Percentiles rank a stretch among this genome's conserved stretches.
These are phyloP conservation scores for Fusarium sterilihyphosum DNA, from an alignment of 2,329 filamentous ascomycete genomes.

Conservation along the genomic window DNA sequence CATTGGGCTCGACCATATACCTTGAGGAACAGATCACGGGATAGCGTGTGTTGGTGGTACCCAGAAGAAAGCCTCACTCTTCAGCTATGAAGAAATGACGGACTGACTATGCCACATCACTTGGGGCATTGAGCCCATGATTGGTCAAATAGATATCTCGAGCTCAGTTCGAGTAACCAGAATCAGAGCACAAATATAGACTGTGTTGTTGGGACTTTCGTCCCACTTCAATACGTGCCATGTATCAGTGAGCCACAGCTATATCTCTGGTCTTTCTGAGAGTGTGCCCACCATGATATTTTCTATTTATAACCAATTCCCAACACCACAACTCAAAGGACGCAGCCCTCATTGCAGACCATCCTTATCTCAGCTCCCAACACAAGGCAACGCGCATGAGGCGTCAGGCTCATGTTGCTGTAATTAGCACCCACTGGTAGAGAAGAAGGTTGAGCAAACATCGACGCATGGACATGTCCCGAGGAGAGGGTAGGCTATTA, in stretches of 20 bases:
- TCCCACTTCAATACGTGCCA: neutral
- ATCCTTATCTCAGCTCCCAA: neutral
- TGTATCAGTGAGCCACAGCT: neutral
- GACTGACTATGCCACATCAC: neutral
- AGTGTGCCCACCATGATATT: neutral
- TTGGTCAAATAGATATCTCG: neutral
- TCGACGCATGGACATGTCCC: slow-evolving; percentile 7
- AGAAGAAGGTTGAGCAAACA: slow-evolving; percentile 12
- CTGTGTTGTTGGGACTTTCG: neutral
- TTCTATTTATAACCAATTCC: neutral
- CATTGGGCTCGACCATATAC: neutral
- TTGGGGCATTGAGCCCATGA: neutral
- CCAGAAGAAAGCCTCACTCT: neutral
- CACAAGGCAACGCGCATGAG: slow-evolving; percentile 4
- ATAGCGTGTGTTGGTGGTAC: neutral
- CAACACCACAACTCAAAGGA: neutral
- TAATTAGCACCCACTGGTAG: slow-evolving; percentile 7
- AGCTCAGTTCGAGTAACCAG: neutral
- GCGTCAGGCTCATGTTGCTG: slow-evolving; percentile 10
- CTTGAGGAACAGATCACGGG: neutral
- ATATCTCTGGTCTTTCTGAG: neutral
- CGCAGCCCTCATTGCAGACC: neutral
- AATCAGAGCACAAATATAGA: neutral
- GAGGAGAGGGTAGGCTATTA: slow-evolving; percentile 13
- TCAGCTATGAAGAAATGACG: neutral